Evolutionary conservation across 345 rosid genomes (phyloP).

Genomic region (Hypericum androsaemum): DNA sequence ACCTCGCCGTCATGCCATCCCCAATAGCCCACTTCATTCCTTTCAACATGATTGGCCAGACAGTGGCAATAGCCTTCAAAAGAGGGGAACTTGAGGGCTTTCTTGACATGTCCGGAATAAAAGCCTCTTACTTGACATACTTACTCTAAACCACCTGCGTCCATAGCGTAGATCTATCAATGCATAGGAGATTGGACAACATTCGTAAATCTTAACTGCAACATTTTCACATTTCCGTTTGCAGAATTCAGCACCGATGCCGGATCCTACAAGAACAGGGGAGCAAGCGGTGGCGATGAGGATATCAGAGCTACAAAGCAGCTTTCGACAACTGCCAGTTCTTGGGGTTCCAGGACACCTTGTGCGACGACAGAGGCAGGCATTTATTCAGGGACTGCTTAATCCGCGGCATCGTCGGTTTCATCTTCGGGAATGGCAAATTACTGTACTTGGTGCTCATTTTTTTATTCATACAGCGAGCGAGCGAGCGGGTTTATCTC

Average conservation of each 20-base stretch:
- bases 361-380: slow-evolving; percentile 37
- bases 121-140: too few species aligned
- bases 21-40: too few species aligned
- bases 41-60: too few species aligned
- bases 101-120: too few species aligned
- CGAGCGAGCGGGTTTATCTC: too few species aligned
- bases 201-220: too few species aligned
- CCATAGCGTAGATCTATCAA: not conserved
- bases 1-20: too few species aligned
- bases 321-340: slow-evolving; percentile 35
- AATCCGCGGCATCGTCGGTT: slow-evolving; percentile 39
- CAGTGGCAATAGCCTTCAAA: too few species aligned
- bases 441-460: slow-evolving; percentile 32
- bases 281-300: slow-evolving; percentile 45
- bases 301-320: slow-evolving; percentile 33
- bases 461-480: too few species aligned
- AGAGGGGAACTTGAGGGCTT: too few species aligned
- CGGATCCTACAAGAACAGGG: slow-evolving; percentile 25
- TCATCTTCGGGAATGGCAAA: slow-evolving; percentile 43
- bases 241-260: slow-evolving; percentile 40
- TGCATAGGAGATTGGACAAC: not conserved
- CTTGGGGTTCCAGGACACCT: slow-evolving; percentile 42
- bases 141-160: too few species aligned
- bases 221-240: not conserved
- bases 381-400: slow-evolving; percentile 38